Evolutionary conservation across 2,329 filamentous ascomycete species (phyloP).

Genomic region (Hymenoscyphus fraxineus): DNA sequence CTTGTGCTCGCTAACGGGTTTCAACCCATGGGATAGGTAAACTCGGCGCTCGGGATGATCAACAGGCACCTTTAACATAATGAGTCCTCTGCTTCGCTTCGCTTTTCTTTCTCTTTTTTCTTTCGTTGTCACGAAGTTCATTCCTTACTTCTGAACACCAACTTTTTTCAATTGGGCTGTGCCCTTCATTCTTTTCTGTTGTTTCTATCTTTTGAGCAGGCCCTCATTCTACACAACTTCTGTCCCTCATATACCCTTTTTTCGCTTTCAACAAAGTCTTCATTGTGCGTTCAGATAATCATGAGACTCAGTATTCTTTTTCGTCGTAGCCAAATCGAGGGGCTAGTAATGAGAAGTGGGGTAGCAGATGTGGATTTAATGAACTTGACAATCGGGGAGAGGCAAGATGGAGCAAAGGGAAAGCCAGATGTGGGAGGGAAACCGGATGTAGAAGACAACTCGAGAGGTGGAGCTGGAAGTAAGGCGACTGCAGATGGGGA

Average conservation of each 20-base stretch:
- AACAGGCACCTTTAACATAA: neutral
- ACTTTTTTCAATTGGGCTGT: neutral
- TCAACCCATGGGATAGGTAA: neutral
- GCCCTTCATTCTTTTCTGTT: conserved; percentile 5
- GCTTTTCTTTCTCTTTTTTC: neutral
- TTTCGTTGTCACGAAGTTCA: neutral
- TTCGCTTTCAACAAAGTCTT: neutral
- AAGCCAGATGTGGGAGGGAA: neutral
- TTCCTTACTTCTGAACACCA: conserved; percentile 2
- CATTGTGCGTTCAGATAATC: neutral
- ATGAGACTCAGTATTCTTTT: neutral
- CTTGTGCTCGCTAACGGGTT: neutral
- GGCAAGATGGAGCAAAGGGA: neutral
- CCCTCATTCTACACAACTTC: conserved; percentile 1
- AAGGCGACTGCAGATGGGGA: neutral
- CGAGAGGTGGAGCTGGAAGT: neutral
- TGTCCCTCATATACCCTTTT: neutral
- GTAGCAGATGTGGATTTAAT: neutral
- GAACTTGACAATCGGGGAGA: neutral
- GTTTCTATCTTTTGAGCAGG: conserved; percentile 4
- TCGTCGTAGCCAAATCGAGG: conserved; percentile 3
- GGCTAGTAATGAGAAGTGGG: neutral
- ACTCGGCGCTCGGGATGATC: neutral
- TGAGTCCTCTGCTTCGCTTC: neutral
- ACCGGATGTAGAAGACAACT: no score